Evolutionary conservation across 495 filamentous ascomycete species (phyloP).

Genomic region (Penicillium nucicola): DNA sequence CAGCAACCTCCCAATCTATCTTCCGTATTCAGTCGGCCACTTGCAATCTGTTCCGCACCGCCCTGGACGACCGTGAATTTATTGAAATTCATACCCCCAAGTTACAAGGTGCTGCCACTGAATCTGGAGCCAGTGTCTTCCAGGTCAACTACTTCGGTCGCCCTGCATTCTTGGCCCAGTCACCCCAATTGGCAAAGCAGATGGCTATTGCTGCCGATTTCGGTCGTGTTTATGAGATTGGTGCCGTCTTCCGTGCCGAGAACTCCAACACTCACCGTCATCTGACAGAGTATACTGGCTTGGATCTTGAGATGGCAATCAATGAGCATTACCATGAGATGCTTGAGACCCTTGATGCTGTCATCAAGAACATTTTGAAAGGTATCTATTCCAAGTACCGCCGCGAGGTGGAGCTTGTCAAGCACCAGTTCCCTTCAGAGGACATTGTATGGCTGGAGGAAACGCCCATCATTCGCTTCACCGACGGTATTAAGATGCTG

Average conservation of each 20-base stretch:
- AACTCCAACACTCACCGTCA: constrained; percentile 94
- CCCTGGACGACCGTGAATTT: constrained; percentile 69
- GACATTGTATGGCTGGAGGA: constrained; percentile 75
- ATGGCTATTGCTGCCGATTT: constrained; percentile 88
- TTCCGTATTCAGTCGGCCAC: constrained; percentile 74
- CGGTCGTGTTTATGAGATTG: constrained; percentile 83
- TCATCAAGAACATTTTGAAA: constrained; percentile 79
- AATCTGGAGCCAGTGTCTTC: constrained; percentile 92
- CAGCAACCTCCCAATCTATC: constrained; percentile 81
- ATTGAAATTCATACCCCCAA: constrained; percentile 89
- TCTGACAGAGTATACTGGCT: constrained; percentile 92
- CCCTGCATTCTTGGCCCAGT: constrained; percentile 81
- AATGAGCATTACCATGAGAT: constrained; percentile 87
- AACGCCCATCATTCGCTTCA: constrained; percentile 78
- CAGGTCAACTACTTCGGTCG: constrained; percentile 80
- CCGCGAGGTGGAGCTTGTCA: constrained; percentile 66
- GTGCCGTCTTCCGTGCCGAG: constrained; percentile 88
- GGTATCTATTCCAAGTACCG: constrained; percentile 62
- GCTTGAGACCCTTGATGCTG: constrained; percentile 67
- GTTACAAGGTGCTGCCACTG: constrained; percentile 81
- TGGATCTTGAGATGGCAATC: constrained; percentile 96
- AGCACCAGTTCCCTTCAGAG: constrained; percentile 62
- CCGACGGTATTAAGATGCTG: constrained; percentile 74
- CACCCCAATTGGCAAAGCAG: constrained; percentile 92
- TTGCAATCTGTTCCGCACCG: constrained; percentile 72